phyloP scores from a whole-genome alignment of 805 yeast species.

The Scheffersomyces ergatensis region DNA sequence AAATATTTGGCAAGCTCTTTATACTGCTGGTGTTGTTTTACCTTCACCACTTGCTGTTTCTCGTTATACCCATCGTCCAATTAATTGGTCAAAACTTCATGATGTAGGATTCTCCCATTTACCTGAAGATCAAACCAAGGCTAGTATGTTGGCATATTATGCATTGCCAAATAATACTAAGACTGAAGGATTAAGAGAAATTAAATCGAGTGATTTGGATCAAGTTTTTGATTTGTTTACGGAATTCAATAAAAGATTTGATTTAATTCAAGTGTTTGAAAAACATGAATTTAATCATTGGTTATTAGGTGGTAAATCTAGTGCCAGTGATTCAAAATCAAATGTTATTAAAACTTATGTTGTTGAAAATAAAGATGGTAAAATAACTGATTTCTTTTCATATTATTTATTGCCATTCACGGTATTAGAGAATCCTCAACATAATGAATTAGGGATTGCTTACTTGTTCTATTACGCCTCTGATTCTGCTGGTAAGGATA shows the following conservation, averaged over 20 bases:
- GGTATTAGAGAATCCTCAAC: constrained; percentile 63
- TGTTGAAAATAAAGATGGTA: constrained; percentile 60
- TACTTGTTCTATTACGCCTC: constrained; percentile 89
- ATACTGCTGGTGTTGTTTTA: constrained; percentile 86
- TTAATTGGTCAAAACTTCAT: constrained; percentile 85
- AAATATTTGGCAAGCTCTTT: constrained; percentile 92
- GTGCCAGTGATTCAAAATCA: constrained; percentile 18
- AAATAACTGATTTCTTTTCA: constrained; percentile 84
- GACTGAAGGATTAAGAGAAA: constrained; percentile 54
- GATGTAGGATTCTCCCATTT: constrained; percentile 88
- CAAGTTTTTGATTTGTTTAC: constrained; percentile 59
- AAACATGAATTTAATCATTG: constrained; percentile 78
- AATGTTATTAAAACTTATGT: constrained; percentile 76
- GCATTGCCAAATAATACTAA: constrained; percentile 52
- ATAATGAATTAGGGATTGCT: constrained; percentile 76
- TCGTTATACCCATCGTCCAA: constrained; percentile 89
- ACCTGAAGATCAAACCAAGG: constrained; percentile 67
- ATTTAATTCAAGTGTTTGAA: constrained; percentile 64
- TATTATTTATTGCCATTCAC: constrained; percentile 87
- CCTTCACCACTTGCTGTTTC: constrained; percentile 92
- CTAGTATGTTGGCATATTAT: constrained; percentile 62
- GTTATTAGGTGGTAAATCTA: constrained; percentile 54
- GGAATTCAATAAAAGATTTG: constrained; percentile 67
- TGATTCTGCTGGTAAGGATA: constrained; percentile 49
- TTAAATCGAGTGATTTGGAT: constrained; percentile 60